phyloP scores from a whole-genome alignment of 345 rosid genomes.

The Salix viminalis region DNA sequence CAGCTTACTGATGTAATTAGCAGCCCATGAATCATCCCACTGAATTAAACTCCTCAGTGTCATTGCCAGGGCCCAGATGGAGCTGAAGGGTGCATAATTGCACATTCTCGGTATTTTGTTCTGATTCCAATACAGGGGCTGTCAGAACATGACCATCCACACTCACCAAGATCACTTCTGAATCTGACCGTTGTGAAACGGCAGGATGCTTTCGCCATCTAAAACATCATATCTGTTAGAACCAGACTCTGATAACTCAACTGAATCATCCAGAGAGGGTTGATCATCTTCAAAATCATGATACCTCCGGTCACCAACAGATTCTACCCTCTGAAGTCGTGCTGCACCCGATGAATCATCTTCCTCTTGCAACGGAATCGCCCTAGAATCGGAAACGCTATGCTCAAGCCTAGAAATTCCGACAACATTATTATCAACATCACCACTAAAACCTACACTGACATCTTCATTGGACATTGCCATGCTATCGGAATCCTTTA shows the following conservation, averaged over 20 bases:
- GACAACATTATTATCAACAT: constrained; percentile 15
- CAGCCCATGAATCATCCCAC: constrained; percentile 50
- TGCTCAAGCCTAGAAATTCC: constrained; percentile 50
- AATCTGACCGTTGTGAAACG: constrained; percentile 48
- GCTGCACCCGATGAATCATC: constrained; percentile 29
- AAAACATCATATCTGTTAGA: constrained; percentile 45
- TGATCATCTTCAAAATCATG: constrained; percentile 72
- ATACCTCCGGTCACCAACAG: constrained; percentile 56
- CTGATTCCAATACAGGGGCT: constrained; percentile 70
- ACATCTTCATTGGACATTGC: constrained; percentile 16
- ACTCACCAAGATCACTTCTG: constrained; percentile 80
- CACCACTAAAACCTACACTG: constrained; percentile 15
- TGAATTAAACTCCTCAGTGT: constrained; percentile 54
- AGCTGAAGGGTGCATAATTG: constrained; percentile 63
- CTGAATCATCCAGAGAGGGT: constrained; percentile 44
- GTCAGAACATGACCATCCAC: constrained; percentile 78
- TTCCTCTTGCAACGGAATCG: constrained; percentile 39
- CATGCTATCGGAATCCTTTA: constrained; percentile 18
- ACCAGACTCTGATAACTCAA: constrained; percentile 50
- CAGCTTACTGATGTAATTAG: constrained; percentile 42
- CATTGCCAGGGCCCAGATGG: constrained; percentile 79
- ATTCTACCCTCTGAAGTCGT: constrained; percentile 62
- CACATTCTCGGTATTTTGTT: constrained; percentile 51
- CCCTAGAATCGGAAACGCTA: constrained; percentile 58
- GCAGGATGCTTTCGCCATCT: constrained; percentile 38